Evolutionary conservation across 208 protist species (phyloP), one percentile per base, ranked within the genome.

Genomic region (Tritrichomonas musculus): DNA sequence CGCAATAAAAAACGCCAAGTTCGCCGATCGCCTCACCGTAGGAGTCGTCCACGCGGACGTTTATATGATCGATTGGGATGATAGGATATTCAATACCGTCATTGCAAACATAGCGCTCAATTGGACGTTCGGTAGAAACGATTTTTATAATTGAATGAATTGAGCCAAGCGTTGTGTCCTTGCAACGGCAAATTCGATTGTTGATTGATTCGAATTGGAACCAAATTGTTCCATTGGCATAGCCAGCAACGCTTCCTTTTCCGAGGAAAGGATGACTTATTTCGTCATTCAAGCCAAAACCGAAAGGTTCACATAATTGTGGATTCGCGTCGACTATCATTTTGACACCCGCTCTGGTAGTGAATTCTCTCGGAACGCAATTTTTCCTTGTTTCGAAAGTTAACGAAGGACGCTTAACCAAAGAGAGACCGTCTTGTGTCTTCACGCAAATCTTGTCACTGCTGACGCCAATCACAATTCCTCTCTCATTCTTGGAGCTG

Each of bases 11-110:
- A 88, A 60, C 44, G n/a, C 77, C 77, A 39, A 88, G 33, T 57
- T 44, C 27, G 33, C 77, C 77, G 57, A 88, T 57, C 33, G 57
- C 77, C 39, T 20, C 44, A 17, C 77, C 77, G 36, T 57, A 60
- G 33, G 41, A 39, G 27, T 88, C 47, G 30, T 30, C 14, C 2
- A 27, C 39, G 13, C 20, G 17, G 39, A 88, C 47, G n/a, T 44
- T 88, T 27, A 41, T 44, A 8, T 44, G 8, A 57, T 49, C 41
- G 33, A 30, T 33, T 13, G 39, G 1, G 5, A 47, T 36, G 1
- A 57, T 60, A 57, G 77, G 77, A 88, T 88, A 88, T 55, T 20
- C 30, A 53, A 88, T 57, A 36, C n/a, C 77, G 57, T 88, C 77
- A 39, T 60, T 30, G 36, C 77, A 88, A 39, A 33, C 1, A 33